Base-by-base conservation (phyloP, 768 basidiomycete genomes). In the Termitomyces bulborhizus region DNA sequence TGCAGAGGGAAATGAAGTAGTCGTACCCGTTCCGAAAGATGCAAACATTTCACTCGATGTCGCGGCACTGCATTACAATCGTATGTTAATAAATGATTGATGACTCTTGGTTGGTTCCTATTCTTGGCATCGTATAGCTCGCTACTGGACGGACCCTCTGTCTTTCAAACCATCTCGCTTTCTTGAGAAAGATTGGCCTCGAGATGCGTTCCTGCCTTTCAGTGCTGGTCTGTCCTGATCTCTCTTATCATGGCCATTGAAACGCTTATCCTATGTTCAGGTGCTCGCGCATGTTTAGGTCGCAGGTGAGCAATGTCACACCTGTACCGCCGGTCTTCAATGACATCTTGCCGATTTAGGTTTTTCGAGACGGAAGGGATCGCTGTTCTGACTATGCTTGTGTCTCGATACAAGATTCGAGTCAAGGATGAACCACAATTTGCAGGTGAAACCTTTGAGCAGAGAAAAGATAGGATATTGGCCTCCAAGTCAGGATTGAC, bases 161-260 rank as follows among this genome's bases (percentile, higher is more conserved):
- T 60, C 60, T 7, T 84, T 82, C 65, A 71, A 70, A 40, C 69
- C 70, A 26, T 69, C 71, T 27, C 72, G 81, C 6, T 82, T 82
- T 68, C 64, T 81, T n/a, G 71, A 70, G 4, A 51, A 31, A 36
- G 76, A 81, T 46, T 83, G 78, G 75, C 73, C 76, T 21, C 70
- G 73, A 36, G 80, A 82, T 59, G 82, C 81, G 0, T 82, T 81
- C 61, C 39, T 79, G 27, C 79, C 81, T 3, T 82, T 82, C 61
- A 79, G 76, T 52, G 69, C 64, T 44, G 79, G 78, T 69, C 51
- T 53, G 66, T 57, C n/a, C 21, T 39, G 2, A 39, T 37, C 5
- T 48, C 15, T 37, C 15, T 15, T n/a, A 37, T 27, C 56, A n/a
- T 9, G 4, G 9, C 31, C 18, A 13, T 16, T 15, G 12, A 15